phyloP scores from a whole-genome alignment of 768 basidiomycete genomes.

The Melanogaster broomeanus region DNA sequence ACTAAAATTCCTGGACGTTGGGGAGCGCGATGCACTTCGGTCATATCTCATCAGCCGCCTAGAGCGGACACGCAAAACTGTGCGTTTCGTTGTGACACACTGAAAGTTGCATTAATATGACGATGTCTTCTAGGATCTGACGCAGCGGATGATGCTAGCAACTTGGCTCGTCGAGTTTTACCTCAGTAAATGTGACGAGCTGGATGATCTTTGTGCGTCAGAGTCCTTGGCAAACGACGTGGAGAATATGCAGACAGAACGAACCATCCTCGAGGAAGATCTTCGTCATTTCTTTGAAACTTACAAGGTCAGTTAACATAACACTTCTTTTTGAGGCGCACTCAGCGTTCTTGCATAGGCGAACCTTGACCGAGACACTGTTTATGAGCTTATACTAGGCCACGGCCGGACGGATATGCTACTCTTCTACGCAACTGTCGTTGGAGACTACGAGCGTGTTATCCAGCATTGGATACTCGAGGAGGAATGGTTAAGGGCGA shows the following conservation, averaged over 20 bases:
- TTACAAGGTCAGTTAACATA: conserved; percentile 67
- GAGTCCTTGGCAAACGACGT: conserved; percentile 80
- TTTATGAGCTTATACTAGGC: conserved; percentile 90
- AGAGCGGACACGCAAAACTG: conserved; percentile 81
- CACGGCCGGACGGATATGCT: conserved; percentile 95
- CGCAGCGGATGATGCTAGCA: conserved; percentile 95
- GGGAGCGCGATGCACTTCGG: conserved; percentile 87
- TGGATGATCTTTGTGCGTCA: conserved; percentile 92
- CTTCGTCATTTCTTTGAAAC: conserved; percentile 90
- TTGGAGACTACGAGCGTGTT: conserved; percentile 83
- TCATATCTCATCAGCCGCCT: conserved; percentile 88
- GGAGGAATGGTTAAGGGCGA: conserved; percentile 89
- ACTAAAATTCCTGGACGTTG: conserved; percentile 85
- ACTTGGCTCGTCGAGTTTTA: conserved; percentile 99
- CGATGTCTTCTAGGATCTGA: conserved; percentile 64
- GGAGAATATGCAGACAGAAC: conserved; percentile 81
- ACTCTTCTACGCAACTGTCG: conserved; percentile 79
- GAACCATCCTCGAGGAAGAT: conserved; percentile 87
- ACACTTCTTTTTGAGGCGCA: background rate
- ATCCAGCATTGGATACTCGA: conserved; percentile 91
- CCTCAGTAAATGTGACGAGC: conserved; percentile 92
- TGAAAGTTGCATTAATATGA: background rate
- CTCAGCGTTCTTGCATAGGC: conserved; percentile 44
- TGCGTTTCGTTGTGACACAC: conserved; percentile 37
- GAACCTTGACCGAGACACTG: conserved; percentile 80